These are phyloP conservation scores for Aspergillus kassunensis DNA, from an alignment of 495 filamentous ascomycete species.

Conservation along the genomic window DNA sequence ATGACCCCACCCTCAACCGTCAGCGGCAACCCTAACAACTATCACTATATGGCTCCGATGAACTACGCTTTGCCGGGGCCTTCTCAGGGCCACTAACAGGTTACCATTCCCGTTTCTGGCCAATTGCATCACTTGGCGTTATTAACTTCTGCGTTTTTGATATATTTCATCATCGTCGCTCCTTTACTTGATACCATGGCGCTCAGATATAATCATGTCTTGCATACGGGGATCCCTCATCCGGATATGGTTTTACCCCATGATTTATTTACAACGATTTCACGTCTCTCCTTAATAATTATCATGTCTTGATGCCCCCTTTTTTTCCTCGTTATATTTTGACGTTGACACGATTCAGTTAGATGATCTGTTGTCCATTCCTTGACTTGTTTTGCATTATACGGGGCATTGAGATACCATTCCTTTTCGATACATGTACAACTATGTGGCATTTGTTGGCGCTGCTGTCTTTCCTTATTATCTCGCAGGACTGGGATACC, in stretches of 20 bases:
- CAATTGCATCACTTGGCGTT: constrained; percentile 17
- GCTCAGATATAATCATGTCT: constrained; percentile 20
- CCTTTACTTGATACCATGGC: constrained; percentile 36
- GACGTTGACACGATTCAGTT: constrained; percentile 25
- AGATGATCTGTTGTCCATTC: constrained; percentile 42
- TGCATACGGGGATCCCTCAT: constrained; percentile 9
- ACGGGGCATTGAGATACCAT: constrained; percentile 39
- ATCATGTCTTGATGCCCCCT: constrained; percentile 37
- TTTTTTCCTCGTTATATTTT: constrained; percentile 17
- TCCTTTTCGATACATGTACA: constrained; percentile 39
- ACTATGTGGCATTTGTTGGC: constrained; percentile 42
- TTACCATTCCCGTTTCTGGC: background rate
- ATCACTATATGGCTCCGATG: constrained; percentile 35
- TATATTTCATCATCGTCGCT: constrained; percentile 31
- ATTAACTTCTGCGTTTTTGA: constrained; percentile 16
- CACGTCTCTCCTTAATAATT: constrained; percentile 40
- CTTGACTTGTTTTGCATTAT: constrained; percentile 31
- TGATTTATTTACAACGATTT: constrained; percentile 31
- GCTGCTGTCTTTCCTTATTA: constrained; percentile 46
- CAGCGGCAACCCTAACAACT: constrained; percentile 23
- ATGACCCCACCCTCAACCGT: constrained; percentile 17
- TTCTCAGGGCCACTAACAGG: constrained; percentile 17
- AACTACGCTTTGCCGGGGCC: constrained; percentile 33
- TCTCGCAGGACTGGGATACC: constrained; percentile 30
- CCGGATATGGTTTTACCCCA: constrained; percentile 15